A percentile compares a stretch with the other conserved stretches of the same genome.
Conservation (phyloP, 768 basidiomycete genomes). For the Tulasnella sp. region DNA sequence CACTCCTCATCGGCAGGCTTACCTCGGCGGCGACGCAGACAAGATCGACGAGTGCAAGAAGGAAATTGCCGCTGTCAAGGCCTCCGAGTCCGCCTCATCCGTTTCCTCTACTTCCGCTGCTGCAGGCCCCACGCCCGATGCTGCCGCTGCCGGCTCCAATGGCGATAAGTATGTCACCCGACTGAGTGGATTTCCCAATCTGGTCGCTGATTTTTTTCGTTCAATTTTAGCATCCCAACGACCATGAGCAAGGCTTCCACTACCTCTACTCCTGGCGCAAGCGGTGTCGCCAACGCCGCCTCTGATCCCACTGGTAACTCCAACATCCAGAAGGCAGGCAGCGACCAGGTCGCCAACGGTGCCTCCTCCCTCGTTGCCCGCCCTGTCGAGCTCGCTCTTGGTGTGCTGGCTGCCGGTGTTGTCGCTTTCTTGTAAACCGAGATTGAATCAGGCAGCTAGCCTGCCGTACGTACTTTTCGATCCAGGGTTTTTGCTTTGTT, state of each 20-base stretch:
- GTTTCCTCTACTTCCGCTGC: not conserved
- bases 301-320: not conserved
- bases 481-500: not conserved
- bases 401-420: conserved; percentile 9
- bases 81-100: not conserved
- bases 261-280: not conserved
- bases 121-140: not conserved
- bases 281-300: conserved; percentile 19
- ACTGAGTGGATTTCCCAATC: not conserved
- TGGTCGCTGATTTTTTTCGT: not conserved
- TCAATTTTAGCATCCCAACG: not conserved
- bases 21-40: conserved; percentile 12
- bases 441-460: conserved; percentile 4
- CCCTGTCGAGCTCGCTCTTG: conserved; percentile 6
- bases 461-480: not conserved
- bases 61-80: not conserved
- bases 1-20: not conserved
- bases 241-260: not conserved
- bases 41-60: conserved; percentile 4
- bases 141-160: not conserved
- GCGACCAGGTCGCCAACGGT: conserved; percentile 3
- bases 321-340: not conserved
- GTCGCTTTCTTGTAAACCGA: conserved; percentile 15
- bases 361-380: conserved; percentile 7
- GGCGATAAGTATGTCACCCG: not conserved